These are phyloP conservation scores for Monosporascus sp. DNA, from an alignment of 2,329 filamentous ascomycete genomes.

Conservation along the genomic window DNA sequence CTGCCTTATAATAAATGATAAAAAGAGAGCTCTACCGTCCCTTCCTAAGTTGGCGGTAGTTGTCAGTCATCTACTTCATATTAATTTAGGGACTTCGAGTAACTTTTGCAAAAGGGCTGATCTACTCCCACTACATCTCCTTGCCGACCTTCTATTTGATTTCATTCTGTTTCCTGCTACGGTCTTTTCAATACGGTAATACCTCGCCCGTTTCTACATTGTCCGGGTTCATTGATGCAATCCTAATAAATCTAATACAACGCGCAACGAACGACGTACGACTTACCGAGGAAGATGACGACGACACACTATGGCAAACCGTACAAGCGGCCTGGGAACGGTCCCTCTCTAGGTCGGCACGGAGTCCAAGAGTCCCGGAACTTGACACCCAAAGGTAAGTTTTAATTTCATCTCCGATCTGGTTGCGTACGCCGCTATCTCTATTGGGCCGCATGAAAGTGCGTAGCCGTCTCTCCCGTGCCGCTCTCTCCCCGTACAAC, in stretches of 20 bases:
- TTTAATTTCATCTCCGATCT: background rate
- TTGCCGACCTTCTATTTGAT: too few species aligned
- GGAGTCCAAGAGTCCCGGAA: background rate
- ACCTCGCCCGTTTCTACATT: background rate
- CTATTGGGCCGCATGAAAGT: too few species aligned
- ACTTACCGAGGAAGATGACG: background rate
- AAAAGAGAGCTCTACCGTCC: background rate
- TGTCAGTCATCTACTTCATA: too few species aligned
- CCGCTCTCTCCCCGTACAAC: too few species aligned
- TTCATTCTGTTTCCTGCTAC: too few species aligned
- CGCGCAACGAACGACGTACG: background rate
- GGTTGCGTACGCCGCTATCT: background rate
- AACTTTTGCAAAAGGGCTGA: too few species aligned
- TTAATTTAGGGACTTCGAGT: too few species aligned
- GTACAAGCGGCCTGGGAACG: background rate
- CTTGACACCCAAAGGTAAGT: background rate
- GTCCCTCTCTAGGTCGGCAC: background rate
- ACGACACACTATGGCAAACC: background rate
- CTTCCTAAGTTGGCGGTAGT: background rate
- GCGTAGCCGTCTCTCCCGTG: too few species aligned
- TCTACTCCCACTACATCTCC: too few species aligned
- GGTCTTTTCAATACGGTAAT: background rate
- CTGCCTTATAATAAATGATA: background rate
- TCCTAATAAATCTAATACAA: background rate
- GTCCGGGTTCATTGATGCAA: background rate